Evolutionary conservation across 106 monocot genomes (phyloP), one percentile per base, ranked within the genome.

Genomic region (Platanthera guangdongensis): DNA sequence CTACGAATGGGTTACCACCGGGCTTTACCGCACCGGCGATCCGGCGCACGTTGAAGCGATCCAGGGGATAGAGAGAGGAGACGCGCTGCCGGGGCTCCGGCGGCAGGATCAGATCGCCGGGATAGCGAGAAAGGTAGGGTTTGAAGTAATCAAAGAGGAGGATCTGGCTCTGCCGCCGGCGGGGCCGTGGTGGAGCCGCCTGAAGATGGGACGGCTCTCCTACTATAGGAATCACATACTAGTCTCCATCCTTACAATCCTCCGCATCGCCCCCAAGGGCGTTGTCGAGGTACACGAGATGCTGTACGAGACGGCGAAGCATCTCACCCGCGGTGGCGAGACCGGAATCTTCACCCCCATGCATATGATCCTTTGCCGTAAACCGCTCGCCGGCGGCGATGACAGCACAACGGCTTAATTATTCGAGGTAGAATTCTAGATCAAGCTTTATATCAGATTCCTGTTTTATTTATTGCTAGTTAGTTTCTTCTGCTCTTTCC

Each of bases 1-100:
- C 30, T 92, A 88, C 79, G 92, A 92, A 82, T 92, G 92, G 92
- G 92, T 92, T 6, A 92, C 92, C 16, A 92, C 92, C 12, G 74
- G 74, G 62, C 71, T 78, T 8, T 92, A 81, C 84, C 59, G 54
- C 9, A 70, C 76, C 14, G 83, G 88, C 30, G 82, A 92, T 51
- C 51, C 71, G 25, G 82, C 69, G 57, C 88, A 92, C 75, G 88
- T 87, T 10, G 88, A 92, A 77, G 77, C 74, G 25, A 80, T 92
- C 9, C 86, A 85, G 62, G 92, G 88, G 68, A 92, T 92, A 82
- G 92, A 92, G 83, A 47, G 88, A 10, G 92, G 92, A 2, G 81
- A 88, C 78, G 91, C 91, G 7, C 82, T 91, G 11, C 91, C 91
- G 7, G 91, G 91, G 8, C 81, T 91, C n/a, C 68, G 92, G 15